Base-by-base conservation (phyloP, 306 rosid genomes). In the Heteromeles arbutifolia region DNA sequence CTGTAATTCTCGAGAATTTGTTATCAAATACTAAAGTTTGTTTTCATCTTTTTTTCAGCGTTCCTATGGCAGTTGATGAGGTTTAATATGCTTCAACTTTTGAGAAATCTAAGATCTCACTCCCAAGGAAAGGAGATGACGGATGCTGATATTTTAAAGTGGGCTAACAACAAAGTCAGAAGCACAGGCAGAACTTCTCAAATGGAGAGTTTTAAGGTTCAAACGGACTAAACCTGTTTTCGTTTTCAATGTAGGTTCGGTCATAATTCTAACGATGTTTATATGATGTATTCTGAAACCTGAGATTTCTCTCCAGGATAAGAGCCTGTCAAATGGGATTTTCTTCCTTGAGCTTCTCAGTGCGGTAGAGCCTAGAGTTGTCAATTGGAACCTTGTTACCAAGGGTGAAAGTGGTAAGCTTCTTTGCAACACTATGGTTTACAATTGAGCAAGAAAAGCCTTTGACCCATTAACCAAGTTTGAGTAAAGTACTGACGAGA, bases 341-440 rank as follows among this genome's bases (percentile, higher is more conserved):
- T 96, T 96, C 91, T 83, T 96, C 80, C 92, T 96, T 65, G 97
- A 90, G 82, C 98, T 96, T 87, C 91, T 96, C n/a, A 92, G 98
- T 84, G 90, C 98, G 25, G 96, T 96, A 68, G 97, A 92, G 86
- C 92, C 98, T 18, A 89, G 99, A 80, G 92, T 96, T 74, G 98
- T 96, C 81, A 96, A 96, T 41, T 96, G 99, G 98, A 96, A 96
- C 84, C 96, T 96, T 63, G 99, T 92, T 69, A 84, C 94, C 69
- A 96, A 96, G 91, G 99, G 99, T 34, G 92, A 80, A 88, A 87
- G 86, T 53, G 96, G 99, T 90, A 89, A 72, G 81, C 37, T 87
- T 86, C 75, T 17, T 39, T n/a, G 58, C 76, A 37, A 37, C 59
- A 3, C 76, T 29, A 48, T 28, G 56, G 25, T 70, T 66, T 74